Evolutionary conservation across 192 early-diverging fungal genomes (phyloP), one percentile per base, ranked within the genome.

Genomic region (Blastocladiella britannica): DNA sequence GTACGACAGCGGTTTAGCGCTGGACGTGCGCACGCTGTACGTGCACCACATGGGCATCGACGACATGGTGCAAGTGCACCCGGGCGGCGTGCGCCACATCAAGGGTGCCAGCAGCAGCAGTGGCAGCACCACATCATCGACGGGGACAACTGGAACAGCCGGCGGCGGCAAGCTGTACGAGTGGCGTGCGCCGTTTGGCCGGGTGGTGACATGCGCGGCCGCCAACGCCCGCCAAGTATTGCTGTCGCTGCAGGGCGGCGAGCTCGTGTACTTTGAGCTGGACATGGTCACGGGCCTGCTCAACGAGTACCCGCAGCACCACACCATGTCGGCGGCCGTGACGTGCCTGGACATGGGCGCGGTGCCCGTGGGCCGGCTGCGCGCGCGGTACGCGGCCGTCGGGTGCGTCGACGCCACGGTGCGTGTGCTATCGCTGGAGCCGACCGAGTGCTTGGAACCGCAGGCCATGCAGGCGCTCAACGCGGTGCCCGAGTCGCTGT

Each of bases 371-470:
- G 88, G 88, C 28, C 75, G 88, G 7, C 76, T 74, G 43, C 64
- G 83, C 20, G 74, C 82, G 29, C 72, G 75, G 26, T 93, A 91
- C 62, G 72, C 88, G 70, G 88, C 95, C 0, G 88, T 88, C 8
- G 95, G 90, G 24, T 93, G 88, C 65, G 82, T 73, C 53, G 95
- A 99, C 65, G 73, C 77, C 58, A 93, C 95, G 0, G 91, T 99
- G 8, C 75, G 95, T 27, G 74, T 97, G 28, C 66, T 93, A 31
- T 81, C 84, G 15, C 70, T 93, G 56, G 90, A 91, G 52, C 80
- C 86, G 5, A 75, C 82, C 27, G 71, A 66, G 25, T 84, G 86
- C 53, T 71, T 89, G 3, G 85, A 93, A 63, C 64, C 84, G 23
- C 64, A 89, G 23, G 76, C 77, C 54, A 74, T 89, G 73, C 80